phyloP scores from a whole-genome alignment of 1,284 basidiomycete genomes.

The Golubevia pallescens region DNA sequence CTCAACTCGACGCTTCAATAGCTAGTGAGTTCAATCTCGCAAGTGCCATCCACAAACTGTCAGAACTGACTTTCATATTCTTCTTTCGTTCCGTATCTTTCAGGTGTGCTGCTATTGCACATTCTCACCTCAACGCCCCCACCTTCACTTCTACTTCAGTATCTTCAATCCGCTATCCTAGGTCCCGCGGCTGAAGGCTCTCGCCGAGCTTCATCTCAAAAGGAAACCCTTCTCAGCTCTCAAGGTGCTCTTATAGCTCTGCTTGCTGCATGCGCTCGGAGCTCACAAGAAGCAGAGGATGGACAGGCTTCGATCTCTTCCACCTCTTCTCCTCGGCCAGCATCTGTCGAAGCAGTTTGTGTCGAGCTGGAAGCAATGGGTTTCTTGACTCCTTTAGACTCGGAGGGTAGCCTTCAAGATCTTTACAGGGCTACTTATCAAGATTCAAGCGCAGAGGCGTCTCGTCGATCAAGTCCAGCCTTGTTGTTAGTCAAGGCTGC shows the following conservation, averaged over 20 bases:
- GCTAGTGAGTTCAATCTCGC: no score
- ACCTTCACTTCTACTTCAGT: no score
- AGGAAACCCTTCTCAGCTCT: neutral
- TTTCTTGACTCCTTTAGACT: neutral
- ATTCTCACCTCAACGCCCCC: no score
- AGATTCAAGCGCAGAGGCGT: neutral
- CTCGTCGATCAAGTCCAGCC: neutral
- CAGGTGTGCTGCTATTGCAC: no score
- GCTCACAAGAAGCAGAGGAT: neutral
- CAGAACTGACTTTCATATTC: no score
- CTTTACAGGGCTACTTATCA: neutral
- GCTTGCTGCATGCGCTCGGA: neutral
- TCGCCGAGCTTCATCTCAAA: no score
- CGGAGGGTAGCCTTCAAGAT: neutral
- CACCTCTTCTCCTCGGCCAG: neutral
- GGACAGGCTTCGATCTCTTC: no score
- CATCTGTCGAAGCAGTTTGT: neutral
- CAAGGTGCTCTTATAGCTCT: neutral
- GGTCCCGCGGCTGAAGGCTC: no score
- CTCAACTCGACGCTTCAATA: no score
- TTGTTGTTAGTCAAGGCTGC: neutral
- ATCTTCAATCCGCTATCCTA: no score
- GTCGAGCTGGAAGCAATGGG: neutral
- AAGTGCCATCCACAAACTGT: no score
- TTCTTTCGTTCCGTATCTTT: no score